Base-by-base conservation (phyloP, 257 asterid species). In the Coffea canephora region DNA sequence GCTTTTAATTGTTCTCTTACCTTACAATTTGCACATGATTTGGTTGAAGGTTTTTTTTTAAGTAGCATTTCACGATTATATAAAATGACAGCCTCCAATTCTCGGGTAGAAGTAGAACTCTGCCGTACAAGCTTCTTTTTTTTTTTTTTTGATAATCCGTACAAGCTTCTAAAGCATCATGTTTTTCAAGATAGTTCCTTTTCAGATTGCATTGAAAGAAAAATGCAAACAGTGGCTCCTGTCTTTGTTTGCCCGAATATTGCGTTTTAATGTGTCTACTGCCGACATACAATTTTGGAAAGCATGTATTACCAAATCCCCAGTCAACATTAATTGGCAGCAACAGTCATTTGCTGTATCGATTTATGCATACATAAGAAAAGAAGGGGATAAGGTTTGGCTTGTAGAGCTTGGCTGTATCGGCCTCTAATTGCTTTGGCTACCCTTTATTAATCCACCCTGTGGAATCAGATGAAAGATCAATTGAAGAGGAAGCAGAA, bases 401-500 rank as follows among this genome's bases (percentile, higher is more conserved):
- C n/a, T 5, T 6, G 64, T 55, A 5, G 64, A 55, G 64, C 64
- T 55, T 54, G 61, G 61, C 61, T 54, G 61, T 18, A 54, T 5
- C 2, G 21, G 61, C 21, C 61, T 54, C 23, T 54, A 4, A 55
- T 16, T 19, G 25, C 61, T 46, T 13, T 36, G 50, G 25, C 34
- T 21, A 45, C 15, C 45, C 71, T 73, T 66, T 77, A 49, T 75
- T 49, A 73, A 80, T 73, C 79, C n/a, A 39, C 62, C 59, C 0
- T 68, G 18, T 39, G 84, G 76, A 62, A 55, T 74, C 78, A 84
- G 99, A 93, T 83, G 96, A 95, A 77, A 76, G 73, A 84, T 67
- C 97, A 54, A 52, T 95, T 21, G 98, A 93, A 80, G 88, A 92
- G 86, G 97, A 95, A 52, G 97, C 98, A 59, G 98, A 95, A 87